Evolutionary conservation across 805 yeast genomes (phyloP).

Genomic region (Schwanniomyces yamadae): DNA sequence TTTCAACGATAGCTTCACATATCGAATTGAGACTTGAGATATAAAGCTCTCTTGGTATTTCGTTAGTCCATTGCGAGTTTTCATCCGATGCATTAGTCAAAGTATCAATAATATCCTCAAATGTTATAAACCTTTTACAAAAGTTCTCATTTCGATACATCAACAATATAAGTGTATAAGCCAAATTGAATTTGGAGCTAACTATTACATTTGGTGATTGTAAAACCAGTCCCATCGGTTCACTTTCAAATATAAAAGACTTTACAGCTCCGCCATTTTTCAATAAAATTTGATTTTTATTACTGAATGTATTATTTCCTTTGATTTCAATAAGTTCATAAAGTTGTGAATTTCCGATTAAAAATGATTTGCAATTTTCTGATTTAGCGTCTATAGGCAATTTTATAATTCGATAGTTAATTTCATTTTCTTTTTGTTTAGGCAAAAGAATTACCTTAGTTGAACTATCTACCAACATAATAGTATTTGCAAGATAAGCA

Average conservation of each 20-base stretch:
- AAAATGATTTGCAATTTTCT: constrained; percentile 9
- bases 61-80: constrained; percentile 27
- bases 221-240: constrained; percentile 33
- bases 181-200: constrained; percentile 39
- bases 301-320: constrained; percentile 34
- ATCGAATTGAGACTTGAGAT: constrained; percentile 20
- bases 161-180: constrained; percentile 38
- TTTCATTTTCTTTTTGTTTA: not conserved
- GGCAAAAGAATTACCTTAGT: constrained; percentile 17
- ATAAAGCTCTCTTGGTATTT: constrained; percentile 22
- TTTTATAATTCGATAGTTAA: constrained; percentile 10
- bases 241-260: constrained; percentile 34
- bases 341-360: constrained; percentile 16
- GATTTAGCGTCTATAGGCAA: constrained; percentile 10
- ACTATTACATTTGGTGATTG: constrained; percentile 42
- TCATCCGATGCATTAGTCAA: constrained; percentile 26
- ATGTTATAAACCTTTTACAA: constrained; percentile 29
- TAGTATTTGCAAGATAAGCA: no score
- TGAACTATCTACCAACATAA: constrained; percentile 10
- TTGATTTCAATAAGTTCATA: constrained; percentile 42
- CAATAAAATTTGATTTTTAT: constrained; percentile 22
- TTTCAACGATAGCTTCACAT: constrained; percentile 33
- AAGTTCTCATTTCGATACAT: constrained; percentile 27
- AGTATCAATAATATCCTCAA: constrained; percentile 46
- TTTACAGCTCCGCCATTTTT: constrained; percentile 36